phyloP scores from a whole-genome alignment of 176 grass and related monocot species.

The maize (Zea mays) region Zm-B73-REFERENCE-NAM-5.0 NC_050099.1:244653501-244654000 shows the following conservation, averaged over 20 bases:
- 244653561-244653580: neutral
- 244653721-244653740: neutral
- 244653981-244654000: no score
- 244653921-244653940: no score
- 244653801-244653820: constrained; percentile 2
- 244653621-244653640: neutral
- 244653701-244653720: neutral
- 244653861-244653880: constrained; percentile 90
- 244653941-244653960: no score
- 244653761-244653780: constrained; percentile 31
- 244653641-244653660: neutral
- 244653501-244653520: neutral
- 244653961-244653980: no score
- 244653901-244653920: neutral
- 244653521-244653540: neutral
- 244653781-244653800: constrained; percentile 57
- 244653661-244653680: constrained; percentile 19
- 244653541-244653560: neutral
- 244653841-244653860: constrained; percentile 50
- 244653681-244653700: constrained; percentile 30
- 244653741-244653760: constrained; percentile 32
- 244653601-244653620: neutral
- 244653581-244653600: constrained; percentile 14
- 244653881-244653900: constrained; percentile 79
- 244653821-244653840: constrained; percentile 43